These are phyloP conservation scores for Rhizopus delemar DNA, from an alignment of 371 early-diverging fungal species.

Conservation along the genomic window DNA sequence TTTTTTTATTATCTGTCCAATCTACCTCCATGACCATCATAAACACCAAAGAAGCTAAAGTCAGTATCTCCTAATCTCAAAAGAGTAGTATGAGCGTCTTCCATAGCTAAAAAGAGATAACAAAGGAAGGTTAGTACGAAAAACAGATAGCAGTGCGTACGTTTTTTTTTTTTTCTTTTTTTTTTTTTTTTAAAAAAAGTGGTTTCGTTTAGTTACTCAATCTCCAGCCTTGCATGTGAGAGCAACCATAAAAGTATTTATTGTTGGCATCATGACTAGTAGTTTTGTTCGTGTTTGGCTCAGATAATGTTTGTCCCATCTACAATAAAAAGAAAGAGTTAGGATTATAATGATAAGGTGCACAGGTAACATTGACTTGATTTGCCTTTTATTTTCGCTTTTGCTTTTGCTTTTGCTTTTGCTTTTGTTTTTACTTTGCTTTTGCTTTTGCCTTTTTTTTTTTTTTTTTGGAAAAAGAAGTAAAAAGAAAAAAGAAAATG, in stretches of 20 bases:
- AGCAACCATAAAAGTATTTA: constrained; percentile 82
- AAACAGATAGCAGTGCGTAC: background rate
- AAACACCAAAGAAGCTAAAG: constrained; percentile 88
- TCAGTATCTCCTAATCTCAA: constrained; percentile 60
- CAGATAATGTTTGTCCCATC: constrained; percentile 97
- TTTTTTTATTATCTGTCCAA: background rate
- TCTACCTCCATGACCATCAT: constrained; percentile 93
- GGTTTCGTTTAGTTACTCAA: constrained; percentile 63
- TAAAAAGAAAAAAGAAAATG: constrained; percentile 9
- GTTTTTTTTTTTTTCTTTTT: background rate
- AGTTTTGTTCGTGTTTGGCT: constrained; percentile 90
- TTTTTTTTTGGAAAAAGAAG: background rate
- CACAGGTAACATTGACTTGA: no score
- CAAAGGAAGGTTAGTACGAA: background rate
- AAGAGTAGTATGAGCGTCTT: constrained; percentile 92
- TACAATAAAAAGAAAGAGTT: background rate
- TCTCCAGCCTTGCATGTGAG: constrained; percentile 98
- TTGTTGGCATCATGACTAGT: constrained; percentile 71
- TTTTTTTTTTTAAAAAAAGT: background rate
- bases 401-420: no score
- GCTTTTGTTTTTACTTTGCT: no score
- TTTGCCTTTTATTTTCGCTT: no score
- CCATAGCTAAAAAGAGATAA: constrained; percentile 74
- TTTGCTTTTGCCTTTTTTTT: background rate
- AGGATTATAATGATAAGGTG: no score